phyloP scores from a whole-genome alignment of 495 filamentous ascomycete genomes.

The Aspergillus ellipticus region DNA sequence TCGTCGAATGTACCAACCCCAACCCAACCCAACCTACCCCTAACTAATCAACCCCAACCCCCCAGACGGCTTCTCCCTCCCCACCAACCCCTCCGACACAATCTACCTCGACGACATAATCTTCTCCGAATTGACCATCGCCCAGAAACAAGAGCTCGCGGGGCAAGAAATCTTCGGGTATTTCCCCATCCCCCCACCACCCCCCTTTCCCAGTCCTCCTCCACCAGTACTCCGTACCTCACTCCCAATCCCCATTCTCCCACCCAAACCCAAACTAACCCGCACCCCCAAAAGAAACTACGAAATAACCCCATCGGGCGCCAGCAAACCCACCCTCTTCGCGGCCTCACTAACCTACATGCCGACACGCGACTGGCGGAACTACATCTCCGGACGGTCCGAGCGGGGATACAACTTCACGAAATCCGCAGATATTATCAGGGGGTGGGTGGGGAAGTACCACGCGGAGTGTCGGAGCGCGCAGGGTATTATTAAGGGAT shows the following conservation, averaged over 20 bases:
- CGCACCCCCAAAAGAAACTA: constrained; percentile 41
- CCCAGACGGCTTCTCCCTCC: constrained; percentile 63
- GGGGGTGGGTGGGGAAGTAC: constrained; percentile 24
- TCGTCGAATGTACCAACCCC: constrained; percentile 56
- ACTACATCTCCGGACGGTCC: constrained; percentile 25
- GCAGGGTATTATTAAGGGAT: constrained; percentile 18
- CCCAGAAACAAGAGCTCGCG: constrained; percentile 43
- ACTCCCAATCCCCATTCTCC: background rate
- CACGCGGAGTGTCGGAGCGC: constrained; percentile 16
- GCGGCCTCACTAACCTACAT: constrained; percentile 47
- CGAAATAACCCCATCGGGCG: constrained; percentile 46
- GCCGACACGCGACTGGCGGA: constrained; percentile 25
- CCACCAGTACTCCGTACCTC: background rate
- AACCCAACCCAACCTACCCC: background rate
- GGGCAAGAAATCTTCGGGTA: constrained; percentile 51
- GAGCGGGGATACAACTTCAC: constrained; percentile 12
- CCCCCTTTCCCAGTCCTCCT: background rate
- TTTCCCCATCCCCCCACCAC: background rate
- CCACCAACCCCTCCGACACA: constrained; percentile 58
- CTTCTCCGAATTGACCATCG: constrained; percentile 37
- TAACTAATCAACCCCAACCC: background rate
- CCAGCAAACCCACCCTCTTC: constrained; percentile 54
- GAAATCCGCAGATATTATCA: constrained; percentile 19
- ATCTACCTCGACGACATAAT: constrained; percentile 59
- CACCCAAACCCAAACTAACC: background rate